Evolutionary conservation across 164 flowering plant species (phyloP).

Genomic region (Tetrastigma voinierianum): DNA sequence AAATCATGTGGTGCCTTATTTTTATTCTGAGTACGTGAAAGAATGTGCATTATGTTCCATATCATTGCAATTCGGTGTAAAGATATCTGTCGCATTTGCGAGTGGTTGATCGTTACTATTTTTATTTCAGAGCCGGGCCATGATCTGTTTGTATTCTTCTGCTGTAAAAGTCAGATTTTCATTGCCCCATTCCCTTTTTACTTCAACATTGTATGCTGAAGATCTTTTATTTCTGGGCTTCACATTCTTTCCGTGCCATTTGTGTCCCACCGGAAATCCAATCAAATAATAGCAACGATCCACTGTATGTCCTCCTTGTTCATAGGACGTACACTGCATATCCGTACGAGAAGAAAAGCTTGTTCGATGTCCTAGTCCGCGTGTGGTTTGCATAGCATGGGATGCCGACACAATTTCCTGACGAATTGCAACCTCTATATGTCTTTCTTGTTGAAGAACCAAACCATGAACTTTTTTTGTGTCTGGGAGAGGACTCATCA

Average conservation of each 20-base stretch:
- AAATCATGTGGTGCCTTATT: constrained; percentile 1
- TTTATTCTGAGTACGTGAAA: not conserved
- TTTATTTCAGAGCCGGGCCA: no score
- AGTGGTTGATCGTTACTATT: not conserved
- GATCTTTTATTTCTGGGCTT: constrained; percentile 3
- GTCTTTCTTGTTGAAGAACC: not conserved
- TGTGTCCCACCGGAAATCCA: not conserved
- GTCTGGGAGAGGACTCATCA: no score
- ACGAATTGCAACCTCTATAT: not conserved
- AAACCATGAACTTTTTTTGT: not conserved
- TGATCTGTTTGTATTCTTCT: no score
- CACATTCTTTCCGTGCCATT: constrained; percentile 1
- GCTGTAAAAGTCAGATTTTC: no score
- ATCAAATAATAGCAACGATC: not conserved
- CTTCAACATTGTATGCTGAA: not conserved
- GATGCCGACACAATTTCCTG: no score
- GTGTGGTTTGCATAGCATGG: no score
- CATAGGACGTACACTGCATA: not conserved
- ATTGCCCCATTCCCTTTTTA: no score
- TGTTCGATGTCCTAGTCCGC: no score
- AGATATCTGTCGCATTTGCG: not conserved
- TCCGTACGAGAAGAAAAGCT: no score
- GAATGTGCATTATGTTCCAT: constrained; percentile 1
- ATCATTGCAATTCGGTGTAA: constrained; percentile 3
- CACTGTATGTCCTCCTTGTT: not conserved